Conservation (phyloP, 2,329 filamentous ascomycete species). For the Elsinoe arachidis region DNA sequence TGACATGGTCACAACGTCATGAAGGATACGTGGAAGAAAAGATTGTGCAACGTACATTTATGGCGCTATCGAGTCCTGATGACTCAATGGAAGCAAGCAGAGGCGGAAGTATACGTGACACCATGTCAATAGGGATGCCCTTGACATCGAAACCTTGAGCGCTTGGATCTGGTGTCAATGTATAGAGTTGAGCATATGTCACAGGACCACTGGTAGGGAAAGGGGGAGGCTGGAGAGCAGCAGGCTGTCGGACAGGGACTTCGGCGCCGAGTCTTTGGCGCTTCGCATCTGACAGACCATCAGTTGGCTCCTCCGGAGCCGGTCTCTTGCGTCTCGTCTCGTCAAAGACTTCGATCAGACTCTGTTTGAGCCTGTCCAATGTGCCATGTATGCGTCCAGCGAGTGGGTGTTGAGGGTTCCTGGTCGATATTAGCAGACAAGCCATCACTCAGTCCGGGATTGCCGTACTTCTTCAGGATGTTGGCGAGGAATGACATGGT, state of each 20-base stretch:
- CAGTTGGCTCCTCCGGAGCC: constrained; percentile 59
- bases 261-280: constrained; percentile 60
- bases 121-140: constrained; percentile 63
- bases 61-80: constrained; percentile 59
- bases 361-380: constrained; percentile 71
- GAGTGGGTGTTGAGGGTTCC: constrained; percentile 72
- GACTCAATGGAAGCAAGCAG: constrained; percentile 65
- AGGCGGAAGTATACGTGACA: constrained; percentile 72
- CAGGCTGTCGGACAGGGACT: constrained; percentile 25
- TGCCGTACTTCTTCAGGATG: constrained; percentile 62
- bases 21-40: not conserved
- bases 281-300: constrained; percentile 69
- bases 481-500: constrained; percentile 76
- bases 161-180: constrained; percentile 66
- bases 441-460: not conserved
- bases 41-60: constrained; percentile 49
- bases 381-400: constrained; percentile 74
- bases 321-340: constrained; percentile 71
- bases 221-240: constrained; percentile 40
- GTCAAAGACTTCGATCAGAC: constrained; percentile 69
- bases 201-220: constrained; percentile 58
- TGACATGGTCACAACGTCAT: not conserved
- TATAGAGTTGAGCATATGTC: constrained; percentile 76
- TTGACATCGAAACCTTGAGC: constrained; percentile 76
- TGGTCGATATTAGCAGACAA: constrained; percentile 27